phyloP scores from a whole-genome alignment of 495 filamentous ascomycete genomes.

The Darksidea phi region DNA sequence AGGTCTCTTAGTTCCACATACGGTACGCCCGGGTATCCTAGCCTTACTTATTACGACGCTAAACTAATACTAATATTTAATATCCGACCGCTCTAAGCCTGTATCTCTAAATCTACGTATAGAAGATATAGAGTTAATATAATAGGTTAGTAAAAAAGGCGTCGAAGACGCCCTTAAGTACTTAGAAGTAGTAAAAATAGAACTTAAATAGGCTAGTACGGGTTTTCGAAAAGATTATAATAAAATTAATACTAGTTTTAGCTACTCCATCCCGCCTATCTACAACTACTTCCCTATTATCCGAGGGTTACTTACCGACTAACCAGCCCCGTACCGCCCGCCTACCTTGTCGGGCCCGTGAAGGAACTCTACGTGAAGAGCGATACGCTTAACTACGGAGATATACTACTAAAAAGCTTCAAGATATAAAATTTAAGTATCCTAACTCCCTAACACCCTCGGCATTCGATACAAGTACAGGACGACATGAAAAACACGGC shows the following conservation, averaged over 20 bases:
- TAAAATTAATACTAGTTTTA: constrained; percentile 5
- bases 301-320: too few species aligned
- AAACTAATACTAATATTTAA: constrained; percentile 1
- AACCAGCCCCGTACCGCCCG: too few species aligned
- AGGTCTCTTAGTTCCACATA: not conserved
- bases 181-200: not conserved
- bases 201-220: not conserved
- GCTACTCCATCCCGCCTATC: not conserved
- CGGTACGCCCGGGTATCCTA: not conserved
- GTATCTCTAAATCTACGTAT: not conserved
- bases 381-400: too few species aligned
- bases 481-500: too few species aligned
- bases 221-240: not conserved
- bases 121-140: not conserved
- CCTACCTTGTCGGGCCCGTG: too few species aligned
- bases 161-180: not conserved
- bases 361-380: too few species aligned
- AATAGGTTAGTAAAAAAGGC: not conserved
- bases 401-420: too few species aligned
- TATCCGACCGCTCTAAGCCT: constrained; percentile 1
- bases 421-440: too few species aligned
- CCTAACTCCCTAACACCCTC: too few species aligned
- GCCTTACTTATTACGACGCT: not conserved
- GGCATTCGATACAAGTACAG: too few species aligned
- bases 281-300: too few species aligned